Evolutionary conservation across 768 basidiomycete species (phyloP).

Genomic region (Nidularia pulvinata): DNA sequence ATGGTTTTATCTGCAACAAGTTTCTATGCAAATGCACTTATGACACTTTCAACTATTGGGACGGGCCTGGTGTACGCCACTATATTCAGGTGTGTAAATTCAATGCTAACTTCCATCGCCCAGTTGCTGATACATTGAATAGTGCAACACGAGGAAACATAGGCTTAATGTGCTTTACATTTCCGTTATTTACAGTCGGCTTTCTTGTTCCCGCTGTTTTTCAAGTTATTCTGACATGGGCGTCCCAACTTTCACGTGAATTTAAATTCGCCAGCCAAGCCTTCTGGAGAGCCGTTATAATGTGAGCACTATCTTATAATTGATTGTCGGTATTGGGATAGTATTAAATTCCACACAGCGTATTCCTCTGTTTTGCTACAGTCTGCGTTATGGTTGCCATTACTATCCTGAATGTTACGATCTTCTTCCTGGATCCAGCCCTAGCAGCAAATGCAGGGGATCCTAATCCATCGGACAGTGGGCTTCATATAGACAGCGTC

Average conservation of each 20-base stretch:
- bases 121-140: neutral
- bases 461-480: too few species aligned
- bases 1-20: neutral
- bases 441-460: neutral
- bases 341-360: neutral
- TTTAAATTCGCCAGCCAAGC: slow-evolving; percentile 17
- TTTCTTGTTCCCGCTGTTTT: slow-evolving; percentile 18
- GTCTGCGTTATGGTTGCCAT: slow-evolving; percentile 12
- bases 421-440: slow-evolving; percentile 13
- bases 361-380: slow-evolving; percentile 10
- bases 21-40: slow-evolving; percentile 5
- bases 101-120: neutral
- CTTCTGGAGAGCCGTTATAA: slow-evolving; percentile 15
- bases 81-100: slow-evolving; percentile 15
- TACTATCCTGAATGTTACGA: slow-evolving; percentile 14
- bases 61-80: slow-evolving; percentile 20
- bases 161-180: slow-evolving; percentile 19
- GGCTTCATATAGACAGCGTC: neutral
- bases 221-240: slow-evolving; percentile 13
- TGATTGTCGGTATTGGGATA: neutral
- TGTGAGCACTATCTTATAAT: slow-evolving; percentile 4
- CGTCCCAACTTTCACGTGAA: slow-evolving; percentile 11
- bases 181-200: slow-evolving; percentile 20
- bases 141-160: slow-evolving; percentile 16
- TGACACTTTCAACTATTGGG: slow-evolving; percentile 14